A percentile compares a stretch with the other conserved stretches of the same genome.
phyloP scores from a whole-genome alignment of 768 basidiomycete species.

The Tephrocybe sp. region DNA sequence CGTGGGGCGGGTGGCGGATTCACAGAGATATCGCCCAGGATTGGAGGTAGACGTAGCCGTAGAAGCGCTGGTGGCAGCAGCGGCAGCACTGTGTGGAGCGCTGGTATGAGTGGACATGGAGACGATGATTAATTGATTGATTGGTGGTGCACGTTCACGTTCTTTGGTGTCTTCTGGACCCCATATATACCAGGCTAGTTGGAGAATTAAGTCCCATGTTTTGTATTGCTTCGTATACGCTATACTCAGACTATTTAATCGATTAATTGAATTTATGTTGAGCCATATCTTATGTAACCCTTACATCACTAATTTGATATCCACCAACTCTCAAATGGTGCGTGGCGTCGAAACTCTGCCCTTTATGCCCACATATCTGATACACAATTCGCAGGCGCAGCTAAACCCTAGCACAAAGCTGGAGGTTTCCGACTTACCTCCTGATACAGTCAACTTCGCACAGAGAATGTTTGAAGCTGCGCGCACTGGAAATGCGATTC shows the following conservation, averaged over 20 bases:
- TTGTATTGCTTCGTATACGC: conserved; percentile 7
- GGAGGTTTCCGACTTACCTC: conserved; percentile 29
- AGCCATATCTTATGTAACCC: no score
- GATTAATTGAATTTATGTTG: no score
- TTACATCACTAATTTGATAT: no score
- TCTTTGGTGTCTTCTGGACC: background rate
- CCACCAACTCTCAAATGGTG: no score
- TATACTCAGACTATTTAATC: background rate
- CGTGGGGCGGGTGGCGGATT: conserved; percentile 74
- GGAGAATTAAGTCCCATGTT: no score
- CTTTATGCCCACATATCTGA: no score
- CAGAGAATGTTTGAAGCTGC: conserved; percentile 77
- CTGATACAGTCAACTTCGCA: conserved; percentile 55
- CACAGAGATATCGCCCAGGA: conserved; percentile 67
- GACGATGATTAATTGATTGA: conserved; percentile 36
- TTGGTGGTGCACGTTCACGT: background rate
- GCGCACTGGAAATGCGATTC: conserved; percentile 53
- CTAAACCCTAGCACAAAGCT: conserved; percentile 5
- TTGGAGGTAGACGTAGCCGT: conserved; percentile 58
- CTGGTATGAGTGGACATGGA: conserved; percentile 70
- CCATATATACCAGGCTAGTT: background rate
- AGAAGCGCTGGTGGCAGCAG: conserved; percentile 66
- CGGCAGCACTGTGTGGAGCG: conserved; percentile 85
- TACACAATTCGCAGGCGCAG: conserved; percentile 9
- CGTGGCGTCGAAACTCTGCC: no score